Evolutionary conservation across 208 protist species (phyloP).

Genomic region (Trypanosoma platydactyli): DNA sequence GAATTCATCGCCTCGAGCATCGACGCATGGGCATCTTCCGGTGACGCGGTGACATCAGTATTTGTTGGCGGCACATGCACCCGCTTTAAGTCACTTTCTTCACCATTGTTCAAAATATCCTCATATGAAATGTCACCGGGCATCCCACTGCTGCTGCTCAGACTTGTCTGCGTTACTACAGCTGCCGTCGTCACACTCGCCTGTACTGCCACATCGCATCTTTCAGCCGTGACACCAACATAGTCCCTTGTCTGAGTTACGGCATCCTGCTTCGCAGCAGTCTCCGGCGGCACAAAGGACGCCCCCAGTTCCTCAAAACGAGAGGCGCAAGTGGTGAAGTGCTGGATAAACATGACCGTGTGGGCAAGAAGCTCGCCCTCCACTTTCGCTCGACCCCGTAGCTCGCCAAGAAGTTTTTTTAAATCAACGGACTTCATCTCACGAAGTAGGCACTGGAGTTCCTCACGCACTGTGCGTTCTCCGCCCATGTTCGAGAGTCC

Average conservation of each 20-base stretch:
- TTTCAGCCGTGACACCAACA: neutral
- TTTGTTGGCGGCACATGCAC: neutral
- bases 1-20: neutral
- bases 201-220: neutral
- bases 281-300: neutral
- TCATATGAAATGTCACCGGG: too few relatives aligned
- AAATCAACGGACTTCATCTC: slow-evolving; percentile 35
- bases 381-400: slow-evolving; percentile 22
- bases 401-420: slow-evolving; percentile 32
- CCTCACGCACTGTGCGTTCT: neutral
- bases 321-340: slow-evolving; percentile 29
- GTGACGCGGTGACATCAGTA: neutral
- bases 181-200: neutral
- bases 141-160: too few relatives aligned
- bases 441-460: neutral
- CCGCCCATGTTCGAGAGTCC: neutral
- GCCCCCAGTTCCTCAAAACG: slow-evolving; percentile 13
- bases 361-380: slow-evolving; percentile 37
- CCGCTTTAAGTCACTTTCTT: neutral
- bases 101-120: neutral
- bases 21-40: neutral
- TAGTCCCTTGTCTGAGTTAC: slow-evolving; percentile 1
- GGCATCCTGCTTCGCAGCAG: neutral
- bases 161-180: neutral
- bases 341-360: slow-evolving; percentile 39